Conservation (phyloP, 2,329 filamentous ascomycete species). For the Verticillium klebahnii region DNA sequence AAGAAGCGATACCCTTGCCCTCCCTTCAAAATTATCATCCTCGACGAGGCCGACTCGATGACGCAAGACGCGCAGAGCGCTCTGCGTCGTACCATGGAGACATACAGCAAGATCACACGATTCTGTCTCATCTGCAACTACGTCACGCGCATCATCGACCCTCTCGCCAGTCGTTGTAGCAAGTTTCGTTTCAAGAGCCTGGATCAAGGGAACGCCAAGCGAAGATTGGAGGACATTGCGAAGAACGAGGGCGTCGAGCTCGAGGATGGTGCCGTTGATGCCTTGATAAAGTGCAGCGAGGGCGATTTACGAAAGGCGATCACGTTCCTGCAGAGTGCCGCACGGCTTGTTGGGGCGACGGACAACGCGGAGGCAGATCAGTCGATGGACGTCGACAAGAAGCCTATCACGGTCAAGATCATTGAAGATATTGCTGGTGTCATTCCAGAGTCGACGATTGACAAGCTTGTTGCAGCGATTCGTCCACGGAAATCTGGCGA, state of each 20-base stretch:
- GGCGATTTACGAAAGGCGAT: conserved; percentile 95
- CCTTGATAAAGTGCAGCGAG: conserved; percentile 81
- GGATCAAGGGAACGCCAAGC: conserved; percentile 78
- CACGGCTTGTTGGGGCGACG: conserved; percentile 72
- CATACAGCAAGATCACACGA: conserved; percentile 90
- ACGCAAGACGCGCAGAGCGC: conserved; percentile 96
- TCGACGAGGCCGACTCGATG: conserved; percentile 98
- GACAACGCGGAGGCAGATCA: conserved; percentile 48
- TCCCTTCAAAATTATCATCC: conserved; percentile 97
- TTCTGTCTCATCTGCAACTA: conserved; percentile 99
- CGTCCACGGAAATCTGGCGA: conserved; percentile 61
- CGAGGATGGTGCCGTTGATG: conserved; percentile 75
- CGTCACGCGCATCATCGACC: conserved; percentile 96
- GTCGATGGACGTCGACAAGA: conserved; percentile 57
- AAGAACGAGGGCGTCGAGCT: conserved; percentile 69
- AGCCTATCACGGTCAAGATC: conserved; percentile 66
- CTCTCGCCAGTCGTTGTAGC: conserved; percentile 84
- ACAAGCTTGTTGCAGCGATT: conserved; percentile 67
- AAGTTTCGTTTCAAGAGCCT: conserved; percentile 98
- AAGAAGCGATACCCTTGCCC: conserved; percentile 79
- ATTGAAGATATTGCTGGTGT: conserved; percentile 96
- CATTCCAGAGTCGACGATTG: conserved; percentile 72
- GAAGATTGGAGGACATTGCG: conserved; percentile 78
- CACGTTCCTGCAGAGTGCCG: conserved; percentile 93
- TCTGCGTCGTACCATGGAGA: conserved; percentile 94